Conservation (phyloP, 768 basidiomycete genomes). For the Amylocystis lapponica region DNA sequence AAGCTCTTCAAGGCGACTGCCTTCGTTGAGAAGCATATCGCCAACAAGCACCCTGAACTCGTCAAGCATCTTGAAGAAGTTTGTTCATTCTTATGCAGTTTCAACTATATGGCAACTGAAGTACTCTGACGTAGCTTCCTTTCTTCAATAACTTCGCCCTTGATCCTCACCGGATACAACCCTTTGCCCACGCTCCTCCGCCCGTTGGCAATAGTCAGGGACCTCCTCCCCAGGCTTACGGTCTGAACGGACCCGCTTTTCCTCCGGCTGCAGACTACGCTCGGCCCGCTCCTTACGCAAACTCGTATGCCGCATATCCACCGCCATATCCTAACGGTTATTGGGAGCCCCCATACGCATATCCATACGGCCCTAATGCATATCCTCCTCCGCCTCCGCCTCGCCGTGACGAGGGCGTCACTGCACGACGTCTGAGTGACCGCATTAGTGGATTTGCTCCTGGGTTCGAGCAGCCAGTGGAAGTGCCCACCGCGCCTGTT, state of each 20-base stretch:
- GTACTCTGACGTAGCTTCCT: constrained; percentile 54
- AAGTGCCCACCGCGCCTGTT: constrained; percentile 33
- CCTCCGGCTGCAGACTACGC: constrained; percentile 26
- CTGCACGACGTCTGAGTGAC: constrained; percentile 66
- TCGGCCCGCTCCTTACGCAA: constrained; percentile 40
- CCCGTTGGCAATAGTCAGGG: constrained; percentile 60
- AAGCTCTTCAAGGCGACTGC: constrained; percentile 97
- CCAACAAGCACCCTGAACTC: constrained; percentile 88
- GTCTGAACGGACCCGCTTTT: constrained; percentile 56
- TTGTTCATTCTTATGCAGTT: constrained; percentile 20
- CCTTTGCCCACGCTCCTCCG: constrained; percentile 74
- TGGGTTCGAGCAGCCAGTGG: constrained; percentile 35
- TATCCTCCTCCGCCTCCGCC: constrained; percentile 33
- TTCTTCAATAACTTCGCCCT: constrained; percentile 96
- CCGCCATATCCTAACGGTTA: constrained; percentile 34
- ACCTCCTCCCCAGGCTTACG: constrained; percentile 82
- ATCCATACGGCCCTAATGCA: constrained; percentile 35
- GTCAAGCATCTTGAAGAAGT: constrained; percentile 85
- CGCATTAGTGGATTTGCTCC: constrained; percentile 75
- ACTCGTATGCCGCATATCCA: constrained; percentile 33
- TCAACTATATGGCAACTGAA: too few relatives aligned
- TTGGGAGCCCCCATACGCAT: constrained; percentile 43
- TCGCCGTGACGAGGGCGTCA: constrained; percentile 55
- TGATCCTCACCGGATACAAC: constrained; percentile 90
- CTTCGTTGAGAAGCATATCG: constrained; percentile 96